Evolutionary conservation across 371 early-diverging fungal species (phyloP), one percentile per base, ranked within the genome.

Genomic region (Thermomucor indicae-seudaticae): DNA sequence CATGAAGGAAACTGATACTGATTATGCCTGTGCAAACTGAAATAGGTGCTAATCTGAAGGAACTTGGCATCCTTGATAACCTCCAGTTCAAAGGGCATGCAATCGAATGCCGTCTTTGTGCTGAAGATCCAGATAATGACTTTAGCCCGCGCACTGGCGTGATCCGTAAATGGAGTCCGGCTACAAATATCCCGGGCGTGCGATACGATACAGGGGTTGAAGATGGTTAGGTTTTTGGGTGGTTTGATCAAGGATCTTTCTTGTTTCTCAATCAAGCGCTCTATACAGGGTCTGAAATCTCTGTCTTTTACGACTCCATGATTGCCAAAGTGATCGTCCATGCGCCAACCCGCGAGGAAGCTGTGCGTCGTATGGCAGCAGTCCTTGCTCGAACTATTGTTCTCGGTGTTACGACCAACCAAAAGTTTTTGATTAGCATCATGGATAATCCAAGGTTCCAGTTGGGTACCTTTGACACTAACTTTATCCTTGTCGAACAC

Each of bases 311-410:
- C 58, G 90, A 88, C 35, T 89, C 89, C 3, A 84, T 90, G 84
- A 82, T 88, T 52, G 86, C 90, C 51, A 93, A 97, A 76, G 80
- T 97, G 29, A 85, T 87, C 56, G 89, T 92, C 3, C 85, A 89
- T 76, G 96, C 90, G 0, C 75, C 79, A 12, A 91, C 87, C 1
- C 83, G 97, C 23, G 71, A 64, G 4, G 82, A 82, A 62, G 90
- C 93, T 16, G 75, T 91, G 14, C 65, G 77, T 32, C 75, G 72
- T 28, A 93, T 94, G 94, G 60, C 70, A 1, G 53, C 72, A 17
- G 93, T 91, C 0, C 69, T 97, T 42, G 46, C 73, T 17, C 62
- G 79, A 42, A 83, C 79, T 4, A 73, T 78, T 1, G 67, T 81
- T 27, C 52, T 86, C 20, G 89, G 89, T 34, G 53, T 87, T 24